phyloP scores from a whole-genome alignment of 257 asterid species.

The Nicotiana sylvestris region DNA sequence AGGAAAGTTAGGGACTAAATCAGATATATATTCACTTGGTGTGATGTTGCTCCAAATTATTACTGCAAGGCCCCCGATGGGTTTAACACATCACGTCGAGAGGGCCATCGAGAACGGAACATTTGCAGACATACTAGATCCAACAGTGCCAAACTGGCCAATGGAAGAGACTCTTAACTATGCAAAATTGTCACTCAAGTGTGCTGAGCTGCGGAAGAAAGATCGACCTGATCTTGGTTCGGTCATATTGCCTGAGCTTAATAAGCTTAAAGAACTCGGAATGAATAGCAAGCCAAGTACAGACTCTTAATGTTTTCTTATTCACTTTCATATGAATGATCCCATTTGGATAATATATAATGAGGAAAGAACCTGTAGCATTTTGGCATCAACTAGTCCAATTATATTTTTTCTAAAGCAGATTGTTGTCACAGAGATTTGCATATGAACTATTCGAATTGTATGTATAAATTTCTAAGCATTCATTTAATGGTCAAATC shows the following conservation, averaged over 20 bases:
- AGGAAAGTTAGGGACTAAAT: conserved; percentile 21
- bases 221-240: conserved; percentile 27
- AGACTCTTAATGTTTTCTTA: too few species aligned
- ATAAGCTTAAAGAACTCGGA: conserved; percentile 18
- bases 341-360: too few species aligned
- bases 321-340: too few species aligned
- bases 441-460: too few species aligned
- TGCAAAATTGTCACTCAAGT: conserved; percentile 24
- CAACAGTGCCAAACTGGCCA: conserved; percentile 26
- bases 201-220: conserved; percentile 25
- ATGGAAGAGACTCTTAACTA: conserved; percentile 19
- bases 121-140: conserved; percentile 24
- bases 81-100: conserved; percentile 21
- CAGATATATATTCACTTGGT: conserved; percentile 20
- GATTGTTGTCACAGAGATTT: too few species aligned
- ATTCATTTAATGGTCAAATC: too few species aligned
- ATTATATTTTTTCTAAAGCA: too few species aligned
- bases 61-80: conserved; percentile 25
- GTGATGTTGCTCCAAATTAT: conserved; percentile 23
- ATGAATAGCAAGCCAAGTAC: neutral
- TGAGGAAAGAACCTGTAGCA: too few species aligned
- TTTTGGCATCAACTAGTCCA: too few species aligned
- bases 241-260: conserved; percentile 21
- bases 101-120: conserved; percentile 21
- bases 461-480: too few species aligned